These are phyloP conservation scores for Claviceps citrina DNA, from an alignment of 2,329 filamentous ascomycete species.

Conservation along the genomic window DNA sequence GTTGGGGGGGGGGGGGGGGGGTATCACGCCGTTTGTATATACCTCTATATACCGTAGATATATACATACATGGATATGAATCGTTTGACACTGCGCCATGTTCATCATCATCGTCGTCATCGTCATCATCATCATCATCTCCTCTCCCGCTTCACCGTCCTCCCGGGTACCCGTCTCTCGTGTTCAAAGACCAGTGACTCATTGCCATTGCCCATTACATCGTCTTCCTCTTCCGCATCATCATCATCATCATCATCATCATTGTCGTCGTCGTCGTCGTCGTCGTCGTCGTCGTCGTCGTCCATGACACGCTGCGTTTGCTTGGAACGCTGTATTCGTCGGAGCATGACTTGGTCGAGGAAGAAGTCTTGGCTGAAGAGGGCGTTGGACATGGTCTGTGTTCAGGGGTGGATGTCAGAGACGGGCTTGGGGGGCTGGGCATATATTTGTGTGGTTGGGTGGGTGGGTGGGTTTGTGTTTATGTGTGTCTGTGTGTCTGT, in stretches of 20 bases:
- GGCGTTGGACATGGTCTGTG: conserved; percentile 31
- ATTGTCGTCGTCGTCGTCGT: conserved; percentile 12
- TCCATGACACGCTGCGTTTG: conserved; percentile 23
- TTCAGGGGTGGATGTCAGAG: no score
- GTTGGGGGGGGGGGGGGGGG: no score
- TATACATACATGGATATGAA: not conserved
- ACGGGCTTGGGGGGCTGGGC: not conserved
- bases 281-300: conserved; percentile 29
- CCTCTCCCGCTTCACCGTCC: conserved; percentile 12
- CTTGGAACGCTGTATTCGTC: conserved; percentile 41
- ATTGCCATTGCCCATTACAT: no score
- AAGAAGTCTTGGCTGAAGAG: conserved; percentile 33
- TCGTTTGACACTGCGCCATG: no score
- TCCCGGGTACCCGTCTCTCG: conserved; percentile 11
- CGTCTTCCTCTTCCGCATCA: no score
- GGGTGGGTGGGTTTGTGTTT: not conserved
- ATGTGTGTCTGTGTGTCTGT: not conserved
- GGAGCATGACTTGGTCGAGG: conserved; percentile 38
- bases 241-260: no score
- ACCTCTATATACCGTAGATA: not conserved
- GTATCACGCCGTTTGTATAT: not conserved
- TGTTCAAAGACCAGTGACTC: conserved; percentile 13
- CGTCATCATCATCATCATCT: not conserved
- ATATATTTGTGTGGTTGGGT: not conserved
- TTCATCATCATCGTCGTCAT: not conserved